A percentile compares a stretch with the other conserved stretches of the same genome.
These are phyloP conservation scores for Rubia balearica DNA, from an alignment of 305 asterid genomes.

Conservation along the genomic window DNA sequence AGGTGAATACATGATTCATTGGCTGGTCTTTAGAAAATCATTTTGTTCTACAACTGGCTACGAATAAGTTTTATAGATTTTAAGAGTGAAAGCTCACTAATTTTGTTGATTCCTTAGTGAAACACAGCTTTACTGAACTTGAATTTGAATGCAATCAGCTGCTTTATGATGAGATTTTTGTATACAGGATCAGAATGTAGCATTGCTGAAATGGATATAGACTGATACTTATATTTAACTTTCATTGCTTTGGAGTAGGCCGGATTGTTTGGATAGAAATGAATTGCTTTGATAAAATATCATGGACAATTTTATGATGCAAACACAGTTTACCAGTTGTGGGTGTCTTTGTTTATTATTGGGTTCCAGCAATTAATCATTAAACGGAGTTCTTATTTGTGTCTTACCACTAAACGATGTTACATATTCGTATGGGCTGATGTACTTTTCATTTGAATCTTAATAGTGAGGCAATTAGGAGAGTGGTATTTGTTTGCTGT, in stretches of 20 bases:
- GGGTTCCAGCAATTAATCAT: neutral
- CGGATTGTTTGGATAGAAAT: neutral
- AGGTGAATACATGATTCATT: conserved; percentile 33
- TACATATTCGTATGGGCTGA: neutral
- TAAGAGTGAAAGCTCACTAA: neutral
- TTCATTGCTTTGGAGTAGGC: neutral
- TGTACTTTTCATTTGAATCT: neutral
- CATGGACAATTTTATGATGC: neutral
- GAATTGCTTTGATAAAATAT: neutral
- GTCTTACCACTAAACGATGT: neutral
- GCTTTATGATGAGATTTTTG: neutral
- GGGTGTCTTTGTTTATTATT: neutral
- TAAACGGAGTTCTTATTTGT: neutral
- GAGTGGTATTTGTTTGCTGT: neutral
- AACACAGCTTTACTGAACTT: neutral
- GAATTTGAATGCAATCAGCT: neutral
- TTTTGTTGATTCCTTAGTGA: neutral
- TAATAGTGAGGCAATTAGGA: neutral
- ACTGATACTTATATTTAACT: neutral
- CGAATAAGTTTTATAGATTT: neutral
- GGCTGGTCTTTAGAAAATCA: neutral
- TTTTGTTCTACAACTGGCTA: too few species aligned
- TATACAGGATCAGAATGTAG: neutral
- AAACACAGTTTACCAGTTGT: neutral
- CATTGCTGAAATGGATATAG: neutral